phyloP scores from a whole-genome alignment of 208 protist species.

The Borovskyia barvae region DNA sequence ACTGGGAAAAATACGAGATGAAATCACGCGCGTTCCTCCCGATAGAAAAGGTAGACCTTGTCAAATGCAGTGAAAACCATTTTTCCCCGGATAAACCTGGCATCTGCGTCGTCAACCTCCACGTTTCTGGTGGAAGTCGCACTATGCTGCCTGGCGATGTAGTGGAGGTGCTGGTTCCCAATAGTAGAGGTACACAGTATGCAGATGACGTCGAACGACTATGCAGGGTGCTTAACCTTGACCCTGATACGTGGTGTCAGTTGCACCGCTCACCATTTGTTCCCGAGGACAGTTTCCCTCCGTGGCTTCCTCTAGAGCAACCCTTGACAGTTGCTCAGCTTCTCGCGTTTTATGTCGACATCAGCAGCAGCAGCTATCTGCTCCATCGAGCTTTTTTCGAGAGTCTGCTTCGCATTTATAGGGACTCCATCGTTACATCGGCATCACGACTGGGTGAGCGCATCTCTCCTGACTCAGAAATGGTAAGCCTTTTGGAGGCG shows the following conservation, averaged over 20 bases:
- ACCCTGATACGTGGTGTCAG: slow-evolving; percentile 54
- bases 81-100: slow-evolving; percentile 10
- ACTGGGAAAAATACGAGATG: slow-evolving; percentile 17
- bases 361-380: slow-evolving; percentile 80
- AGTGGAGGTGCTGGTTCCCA: slow-evolving; percentile 77
- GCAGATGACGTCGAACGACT: slow-evolving; percentile 55
- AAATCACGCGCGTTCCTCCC: slow-evolving; percentile 7
- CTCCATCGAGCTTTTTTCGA: slow-evolving; percentile 76
- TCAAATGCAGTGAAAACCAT: slow-evolving; percentile 5
- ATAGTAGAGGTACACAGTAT: slow-evolving; percentile 16
- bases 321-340: slow-evolving; percentile 64
- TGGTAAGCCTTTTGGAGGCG: slow-evolving; percentile 35
- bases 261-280: slow-evolving; percentile 82
- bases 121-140: slow-evolving; percentile 2
- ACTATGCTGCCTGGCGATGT: slow-evolving; percentile 56
- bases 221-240: slow-evolving; percentile 49
- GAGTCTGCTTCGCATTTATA: slow-evolving; percentile 50
- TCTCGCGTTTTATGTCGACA: slow-evolving; percentile 76
- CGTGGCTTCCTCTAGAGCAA: slow-evolving; percentile 70
- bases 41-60: slow-evolving; percentile 11
- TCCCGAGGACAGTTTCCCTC: slow-evolving; percentile 67
- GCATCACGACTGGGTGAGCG: background rate
- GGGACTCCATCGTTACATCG: slow-evolving; percentile 24
- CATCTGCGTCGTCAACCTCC: slow-evolving; percentile 26
- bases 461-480: slow-evolving; percentile 10